Conservation (phyloP, 2,329 filamentous ascomycete species). For the Fragosphaeria purpurea region DNA sequence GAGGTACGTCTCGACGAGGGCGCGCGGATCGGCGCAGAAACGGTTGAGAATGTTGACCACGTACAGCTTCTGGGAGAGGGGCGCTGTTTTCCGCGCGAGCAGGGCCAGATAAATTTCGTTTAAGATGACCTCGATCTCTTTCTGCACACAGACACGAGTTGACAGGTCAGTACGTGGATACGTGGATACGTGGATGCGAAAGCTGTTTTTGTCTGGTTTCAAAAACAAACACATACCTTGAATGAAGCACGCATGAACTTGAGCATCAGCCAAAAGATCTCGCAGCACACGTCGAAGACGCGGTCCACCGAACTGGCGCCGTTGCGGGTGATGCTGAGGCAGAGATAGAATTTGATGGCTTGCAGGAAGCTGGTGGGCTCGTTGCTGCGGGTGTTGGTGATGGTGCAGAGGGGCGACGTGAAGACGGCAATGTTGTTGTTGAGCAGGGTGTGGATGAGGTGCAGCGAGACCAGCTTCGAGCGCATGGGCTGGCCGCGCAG, state of each 20-base stretch:
- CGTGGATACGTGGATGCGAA: too few species aligned
- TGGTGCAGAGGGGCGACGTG: slow-evolving; percentile 82
- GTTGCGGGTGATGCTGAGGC: slow-evolving; percentile 87
- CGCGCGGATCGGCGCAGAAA: slow-evolving; percentile 74
- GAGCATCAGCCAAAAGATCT: slow-evolving; percentile 97
- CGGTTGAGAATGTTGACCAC: slow-evolving; percentile 80
- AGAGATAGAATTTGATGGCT: slow-evolving; percentile 93
- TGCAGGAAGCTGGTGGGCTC: slow-evolving; percentile 86
- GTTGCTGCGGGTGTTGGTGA: slow-evolving; percentile 80
- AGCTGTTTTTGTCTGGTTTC: neutral
- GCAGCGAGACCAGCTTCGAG: slow-evolving; percentile 88
- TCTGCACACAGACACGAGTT: slow-evolving; percentile 35
- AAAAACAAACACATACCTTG: slow-evolving; percentile 49
- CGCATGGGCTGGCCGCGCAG: slow-evolving; percentile 92
- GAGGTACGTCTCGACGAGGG: slow-evolving; percentile 87
- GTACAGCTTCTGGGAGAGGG: slow-evolving; percentile 82
- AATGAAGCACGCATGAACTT: slow-evolving; percentile 88
- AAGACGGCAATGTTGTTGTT: slow-evolving; percentile 92
- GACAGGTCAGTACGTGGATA: too few species aligned
- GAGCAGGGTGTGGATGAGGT: slow-evolving; percentile 88
- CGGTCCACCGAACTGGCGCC: slow-evolving; percentile 84
- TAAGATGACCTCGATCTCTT: slow-evolving; percentile 95
- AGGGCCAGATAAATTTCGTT: slow-evolving; percentile 96
- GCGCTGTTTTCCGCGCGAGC: slow-evolving; percentile 76
- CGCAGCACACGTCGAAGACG: slow-evolving; percentile 91